Evolutionary conservation across 2,329 filamentous ascomycete species (phyloP).

Genomic region (Fusarium oxysporum): DNA sequence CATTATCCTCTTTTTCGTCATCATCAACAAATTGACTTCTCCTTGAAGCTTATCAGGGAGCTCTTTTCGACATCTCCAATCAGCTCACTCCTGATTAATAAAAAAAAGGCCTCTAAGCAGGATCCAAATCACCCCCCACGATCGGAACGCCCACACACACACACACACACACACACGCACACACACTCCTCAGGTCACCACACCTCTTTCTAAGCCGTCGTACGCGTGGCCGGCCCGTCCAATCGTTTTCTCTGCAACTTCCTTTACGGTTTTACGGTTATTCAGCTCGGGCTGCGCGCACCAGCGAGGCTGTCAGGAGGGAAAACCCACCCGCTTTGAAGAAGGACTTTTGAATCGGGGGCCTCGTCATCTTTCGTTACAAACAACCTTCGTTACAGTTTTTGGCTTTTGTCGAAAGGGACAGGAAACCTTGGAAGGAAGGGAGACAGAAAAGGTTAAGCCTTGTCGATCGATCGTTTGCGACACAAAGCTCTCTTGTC

Average conservation of each 20-base stretch:
- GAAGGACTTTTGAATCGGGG: conserved; percentile 15
- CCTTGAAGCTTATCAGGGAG: conserved; percentile 14
- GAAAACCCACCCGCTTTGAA: background rate
- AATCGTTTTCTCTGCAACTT: conserved; percentile 9
- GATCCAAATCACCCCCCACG: conserved; percentile 22
- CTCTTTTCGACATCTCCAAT: background rate
- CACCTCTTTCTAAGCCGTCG: conserved; percentile 2
- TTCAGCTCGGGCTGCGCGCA: conserved; percentile 14
- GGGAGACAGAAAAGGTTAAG: conserved; percentile 11
- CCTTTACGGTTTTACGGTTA: conserved; percentile 24
- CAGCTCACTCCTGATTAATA: background rate
- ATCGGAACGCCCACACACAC: conserved; percentile 9
- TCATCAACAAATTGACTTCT: background rate
- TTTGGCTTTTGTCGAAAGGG: conserved; percentile 5
- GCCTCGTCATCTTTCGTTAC: conserved; percentile 7
- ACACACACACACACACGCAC: background rate
- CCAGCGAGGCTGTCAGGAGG: conserved; percentile 21
- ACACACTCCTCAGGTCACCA: conserved; percentile 2
- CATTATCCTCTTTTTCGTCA: conserved; percentile 7
- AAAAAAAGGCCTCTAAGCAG: background rate
- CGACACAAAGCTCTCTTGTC: conserved; percentile 19
- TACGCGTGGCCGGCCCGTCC: conserved; percentile 28
- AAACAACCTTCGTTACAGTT: conserved; percentile 31
- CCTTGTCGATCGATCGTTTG: conserved; percentile 10
- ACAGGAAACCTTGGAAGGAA: background rate